Evolutionary conservation across 441 rosid genomes (phyloP).

Genomic region (Erodium trifolium): DNA sequence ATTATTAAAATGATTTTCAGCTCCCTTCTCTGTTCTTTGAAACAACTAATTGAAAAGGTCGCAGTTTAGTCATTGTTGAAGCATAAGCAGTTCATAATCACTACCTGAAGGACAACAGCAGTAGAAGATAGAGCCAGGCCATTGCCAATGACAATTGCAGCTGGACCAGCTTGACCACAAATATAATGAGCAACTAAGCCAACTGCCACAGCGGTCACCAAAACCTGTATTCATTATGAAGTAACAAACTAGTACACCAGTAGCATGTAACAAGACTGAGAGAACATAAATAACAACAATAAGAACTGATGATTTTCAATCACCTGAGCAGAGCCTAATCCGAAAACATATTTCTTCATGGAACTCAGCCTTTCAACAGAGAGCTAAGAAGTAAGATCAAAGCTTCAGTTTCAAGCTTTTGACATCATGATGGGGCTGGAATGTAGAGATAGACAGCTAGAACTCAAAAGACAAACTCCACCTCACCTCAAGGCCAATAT

Average conservation of each 20-base stretch:
- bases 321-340: constrained; percentile 95
- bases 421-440: constrained; percentile 19
- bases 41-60: constrained; percentile 8
- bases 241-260: constrained; percentile 14
- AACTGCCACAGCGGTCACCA: constrained; percentile 80
- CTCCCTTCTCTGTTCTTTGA: constrained; percentile 1
- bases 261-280: constrained; percentile 10
- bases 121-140: constrained; percentile 96
- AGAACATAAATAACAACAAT: not conserved
- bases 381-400: constrained; percentile 42
- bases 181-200: constrained; percentile 74
- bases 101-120: constrained; percentile 94
- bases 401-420: constrained; percentile 20
- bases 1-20: not conserved
- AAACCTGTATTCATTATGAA: constrained; percentile 47
- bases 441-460: constrained; percentile 19
- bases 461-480: constrained; percentile 20
- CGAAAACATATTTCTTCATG: constrained; percentile 99
- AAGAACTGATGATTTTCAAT: constrained; percentile 17
- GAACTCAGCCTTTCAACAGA: constrained; percentile 98
- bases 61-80: constrained; percentile 10
- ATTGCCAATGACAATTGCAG: constrained; percentile 92
- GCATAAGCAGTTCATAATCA: constrained; percentile 14
- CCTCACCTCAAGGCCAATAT: constrained; percentile 95
- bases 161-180: constrained; percentile 81